Evolutionary conservation across 2,329 filamentous ascomycete species (phyloP), one percentile per base, ranked within the genome.

Genomic region (Fusarium albidum): DNA sequence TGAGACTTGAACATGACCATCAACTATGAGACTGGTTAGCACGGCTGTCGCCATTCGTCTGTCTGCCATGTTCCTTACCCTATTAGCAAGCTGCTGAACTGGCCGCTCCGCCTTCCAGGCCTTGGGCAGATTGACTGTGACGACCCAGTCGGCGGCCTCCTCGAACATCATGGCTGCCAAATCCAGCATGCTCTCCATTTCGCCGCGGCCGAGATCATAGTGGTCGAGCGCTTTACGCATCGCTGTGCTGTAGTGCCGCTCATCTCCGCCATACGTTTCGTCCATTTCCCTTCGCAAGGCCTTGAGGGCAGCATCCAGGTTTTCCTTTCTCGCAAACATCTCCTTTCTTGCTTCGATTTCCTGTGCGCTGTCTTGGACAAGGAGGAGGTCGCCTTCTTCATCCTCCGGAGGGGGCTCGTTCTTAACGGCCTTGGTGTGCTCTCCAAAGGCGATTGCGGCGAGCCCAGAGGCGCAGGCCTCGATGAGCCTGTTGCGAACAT

Each of bases 311-410:
- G 82, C 78, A 43, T 83, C 79, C 17, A 85, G 74, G 66, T 91
- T 87, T 64, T 83, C 81, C 61, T 86, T 85, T 60, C 84, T 83
- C 52, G 84, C 82, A 70, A 86, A 87, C 76, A 85, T 83, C 67
- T 86, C 82, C 49, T 81, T 82, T 26, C 75, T 68, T 37, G 86
- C 87, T 63, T 83, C 85, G 10, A 85, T 84, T 63, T 82, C 75
- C 46, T 75, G 67, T 2, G 70, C 73, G 59, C 71, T 75, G 17
- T 77, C 74, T 53, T 78, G 75, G 2, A 79, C 71, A 26, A 79
- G 69, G n/a, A 78, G 60, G 9, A 77, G 64, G 8, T 72, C 69
- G 12, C 59, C 59, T 38, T 73, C 73, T 28, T 66, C 71, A 21
- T 74, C 75, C 21, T 75, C 72, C 18, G 67, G 61, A 6, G 68